Conservation (phyloP, 2,329 filamentous ascomycete genomes). For the Venturia carpophila region DNA sequence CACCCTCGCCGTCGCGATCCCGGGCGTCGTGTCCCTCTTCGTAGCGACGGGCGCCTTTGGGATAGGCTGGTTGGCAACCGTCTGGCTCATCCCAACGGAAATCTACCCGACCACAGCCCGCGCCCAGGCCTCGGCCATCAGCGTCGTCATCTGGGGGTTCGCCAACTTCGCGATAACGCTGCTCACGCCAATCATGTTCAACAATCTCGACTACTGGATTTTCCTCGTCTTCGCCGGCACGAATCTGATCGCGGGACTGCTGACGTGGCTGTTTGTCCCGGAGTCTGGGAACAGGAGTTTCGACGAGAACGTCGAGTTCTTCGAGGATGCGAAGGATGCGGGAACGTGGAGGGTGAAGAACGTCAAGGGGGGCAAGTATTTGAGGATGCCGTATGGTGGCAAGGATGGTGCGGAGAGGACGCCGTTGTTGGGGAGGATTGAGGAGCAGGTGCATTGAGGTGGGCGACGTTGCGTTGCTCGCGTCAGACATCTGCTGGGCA, state of each 20-base stretch:
- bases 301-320: constrained; percentile 54
- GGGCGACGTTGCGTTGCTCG: not conserved
- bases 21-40: constrained; percentile 47
- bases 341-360: constrained; percentile 47
- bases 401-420: constrained; percentile 37
- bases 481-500: too few species aligned
- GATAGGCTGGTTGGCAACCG: constrained; percentile 52
- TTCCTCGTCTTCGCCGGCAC: constrained; percentile 50
- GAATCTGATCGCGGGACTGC: constrained; percentile 47
- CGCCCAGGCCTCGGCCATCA: constrained; percentile 48
- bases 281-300: constrained; percentile 52
- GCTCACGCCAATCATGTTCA: constrained; percentile 51
- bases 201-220: constrained; percentile 51
- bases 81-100: constrained; percentile 54
- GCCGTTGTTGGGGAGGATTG: constrained; percentile 38
- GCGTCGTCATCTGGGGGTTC: constrained; percentile 49
- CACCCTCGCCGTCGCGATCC: constrained; percentile 39
- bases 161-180: constrained; percentile 53
- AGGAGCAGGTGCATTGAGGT: constrained; percentile 33
- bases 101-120: constrained; percentile 49
- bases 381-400: constrained; percentile 35
- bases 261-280: constrained; percentile 46
- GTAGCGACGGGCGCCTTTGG: constrained; percentile 54
- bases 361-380: constrained; percentile 46
- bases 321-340: constrained; percentile 44